Base-by-base conservation (phyloP, 371 early-diverging fungal species). In the Saksenaea oblongispora region DNA sequence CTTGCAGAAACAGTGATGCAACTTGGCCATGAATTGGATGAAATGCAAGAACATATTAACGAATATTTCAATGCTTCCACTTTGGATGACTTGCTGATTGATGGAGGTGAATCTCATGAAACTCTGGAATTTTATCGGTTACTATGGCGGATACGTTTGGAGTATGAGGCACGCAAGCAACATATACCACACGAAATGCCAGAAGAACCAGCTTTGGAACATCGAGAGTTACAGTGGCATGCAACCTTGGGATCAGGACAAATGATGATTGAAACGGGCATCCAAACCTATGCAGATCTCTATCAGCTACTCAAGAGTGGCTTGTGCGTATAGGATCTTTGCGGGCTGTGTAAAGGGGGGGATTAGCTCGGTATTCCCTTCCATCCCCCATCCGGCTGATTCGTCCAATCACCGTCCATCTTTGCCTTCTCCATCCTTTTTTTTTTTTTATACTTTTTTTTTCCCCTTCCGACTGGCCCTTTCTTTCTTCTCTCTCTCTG, bases 21-120 rank as follows among this genome's bases (percentile, higher is more conserved):
- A 17, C 57, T 56, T 9, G 24, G 57, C 35, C 57, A 56, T n/a
- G 57, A 56, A 56, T 28, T 56, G 57, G 57, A 56, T 34, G 17
- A 34, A 17, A 56, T 56, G 22, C 57, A 56, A 56, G 35, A 34
- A 28, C 36, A 56, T 37, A 37, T 47, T 22, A 22, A 47, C 11
- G 51, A 47, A 18, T 47, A 18, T 22, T 18, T 47, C 22, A 47
- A 47, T 22, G 22, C n/a, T 0, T 22, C 51, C 22, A 47, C 51
- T 22, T 22, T 47, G 51, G 51, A 47, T 22, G 24, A 26, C 11
- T 22, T 47, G 11, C 5, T 22, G 51, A 14, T 11, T n/a, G 57
- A 56, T 26, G 57, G 57, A 3, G 37, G 22, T 24, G 57, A 56
- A n/a, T 56, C 57, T 8, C 15, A 34, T 11, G 57, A 56, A 35